Percentiles rank a stretch among this genome's conserved stretches.
Conservation (phyloP, 139 green algal species). For the Chlamydomonas asymmetrica region DNA sequence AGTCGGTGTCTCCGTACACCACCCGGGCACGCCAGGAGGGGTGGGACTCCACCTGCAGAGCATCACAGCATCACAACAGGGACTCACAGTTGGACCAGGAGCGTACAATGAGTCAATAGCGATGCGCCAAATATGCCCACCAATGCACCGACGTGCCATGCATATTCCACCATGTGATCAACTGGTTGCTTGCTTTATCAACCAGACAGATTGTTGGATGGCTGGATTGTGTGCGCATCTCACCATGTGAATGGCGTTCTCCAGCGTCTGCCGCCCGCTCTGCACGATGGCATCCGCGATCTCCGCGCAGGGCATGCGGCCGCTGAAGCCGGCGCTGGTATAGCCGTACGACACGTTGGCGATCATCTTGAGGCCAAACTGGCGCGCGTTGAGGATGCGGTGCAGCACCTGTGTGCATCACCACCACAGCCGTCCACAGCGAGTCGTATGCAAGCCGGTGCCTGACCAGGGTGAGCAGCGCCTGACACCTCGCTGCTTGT, state of each 20-base stretch:
- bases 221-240: too few relatives aligned
- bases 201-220: too few relatives aligned
- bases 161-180: too few relatives aligned
- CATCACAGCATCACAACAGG: too few relatives aligned
- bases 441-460: too few relatives aligned
- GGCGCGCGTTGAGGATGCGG: slow-evolving; percentile 89
- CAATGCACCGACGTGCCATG: too few relatives aligned
- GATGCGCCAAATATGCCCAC: too few relatives aligned
- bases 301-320: slow-evolving; percentile 95
- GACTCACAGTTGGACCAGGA: too few relatives aligned
- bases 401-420: slow-evolving; percentile 67
- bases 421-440: not conserved
- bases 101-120: too few relatives aligned
- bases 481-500: too few relatives aligned
- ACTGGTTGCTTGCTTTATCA: too few relatives aligned
- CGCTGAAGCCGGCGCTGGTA: slow-evolving; percentile 66
- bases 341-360: slow-evolving; percentile 92
- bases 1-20: slow-evolving; percentile 90
- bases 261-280: slow-evolving; percentile 80
- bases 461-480: too few relatives aligned
- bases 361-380: slow-evolving; percentile 98
- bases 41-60: slow-evolving; percentile 60
- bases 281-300: slow-evolving; percentile 95
- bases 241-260: slow-evolving; percentile 86
- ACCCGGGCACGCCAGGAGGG: slow-evolving; percentile 67